Evolutionary conservation across 495 filamentous ascomycete genomes (phyloP).

Genomic region (Penicillium coprophilum): DNA sequence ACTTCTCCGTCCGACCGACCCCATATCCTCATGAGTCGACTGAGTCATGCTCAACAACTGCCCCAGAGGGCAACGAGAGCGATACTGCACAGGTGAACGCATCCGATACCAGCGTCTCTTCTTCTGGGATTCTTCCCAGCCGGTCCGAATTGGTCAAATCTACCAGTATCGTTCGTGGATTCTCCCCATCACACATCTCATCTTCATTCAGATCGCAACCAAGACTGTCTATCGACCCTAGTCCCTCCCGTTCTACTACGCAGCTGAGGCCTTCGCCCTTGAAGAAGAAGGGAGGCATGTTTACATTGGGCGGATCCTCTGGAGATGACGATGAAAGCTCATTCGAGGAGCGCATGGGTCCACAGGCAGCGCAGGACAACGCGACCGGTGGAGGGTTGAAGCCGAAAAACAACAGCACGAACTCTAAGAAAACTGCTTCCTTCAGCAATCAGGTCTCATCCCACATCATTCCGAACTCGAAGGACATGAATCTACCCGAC

Average conservation of each 20-base stretch:
- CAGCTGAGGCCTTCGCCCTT: conserved; percentile 47
- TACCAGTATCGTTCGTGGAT: conserved; percentile 81
- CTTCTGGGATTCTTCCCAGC: conserved; percentile 35
- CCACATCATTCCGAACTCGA: conserved; percentile 61
- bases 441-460: conserved; percentile 77
- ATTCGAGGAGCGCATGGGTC: conserved; percentile 64
- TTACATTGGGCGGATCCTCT: conserved; percentile 73
- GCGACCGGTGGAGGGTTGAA: conserved; percentile 52
- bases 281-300: conserved; percentile 65
- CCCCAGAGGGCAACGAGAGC: conserved; percentile 51
- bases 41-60: conserved; percentile 55
- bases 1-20: conserved; percentile 17
- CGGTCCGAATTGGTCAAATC: conserved; percentile 54
- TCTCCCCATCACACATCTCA: conserved; percentile 75
- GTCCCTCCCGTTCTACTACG: conserved; percentile 43
- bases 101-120: conserved; percentile 56
- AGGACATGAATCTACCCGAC: conserved; percentile 58
- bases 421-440: conserved; percentile 64
- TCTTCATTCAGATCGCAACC: conserved; percentile 68
- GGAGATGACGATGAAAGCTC: conserved; percentile 81
- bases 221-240: conserved; percentile 49
- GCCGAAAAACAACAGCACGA: conserved; percentile 28
- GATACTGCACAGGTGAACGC: conserved; percentile 36
- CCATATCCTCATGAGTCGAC: conserved; percentile 44
- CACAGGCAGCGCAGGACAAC: conserved; percentile 43